Conservation (phyloP, 2,329 filamentous ascomycete genomes). For the Cercospora sojina region DNA sequence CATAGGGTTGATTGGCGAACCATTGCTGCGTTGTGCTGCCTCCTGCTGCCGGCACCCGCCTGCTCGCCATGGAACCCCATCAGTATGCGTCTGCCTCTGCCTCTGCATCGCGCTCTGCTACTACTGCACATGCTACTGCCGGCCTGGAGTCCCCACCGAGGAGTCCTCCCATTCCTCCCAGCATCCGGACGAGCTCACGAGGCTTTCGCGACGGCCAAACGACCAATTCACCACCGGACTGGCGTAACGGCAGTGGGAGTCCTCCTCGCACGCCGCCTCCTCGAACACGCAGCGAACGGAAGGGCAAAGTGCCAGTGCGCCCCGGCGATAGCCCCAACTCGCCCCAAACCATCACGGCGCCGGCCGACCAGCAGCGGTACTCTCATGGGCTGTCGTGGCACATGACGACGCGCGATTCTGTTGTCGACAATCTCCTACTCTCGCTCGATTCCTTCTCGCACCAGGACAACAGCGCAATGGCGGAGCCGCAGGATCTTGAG, state of each 20-base stretch:
- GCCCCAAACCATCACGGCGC: constrained; percentile 6
- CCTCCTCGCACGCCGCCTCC: constrained; percentile 21
- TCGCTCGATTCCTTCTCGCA: constrained; percentile 79
- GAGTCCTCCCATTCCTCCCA: constrained; percentile 8
- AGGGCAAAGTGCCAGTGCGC: constrained; percentile 18
- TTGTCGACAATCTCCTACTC: constrained; percentile 93
- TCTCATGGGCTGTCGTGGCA: constrained; percentile 85
- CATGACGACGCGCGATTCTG: constrained; percentile 78
- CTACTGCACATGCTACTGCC: constrained; percentile 5
- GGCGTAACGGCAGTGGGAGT: constrained; percentile 1
- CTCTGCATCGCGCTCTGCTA: constrained; percentile 1
- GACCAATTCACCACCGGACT: background rate
- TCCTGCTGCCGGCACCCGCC: background rate
- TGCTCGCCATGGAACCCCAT: constrained; percentile 7
- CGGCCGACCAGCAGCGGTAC: constrained; percentile 40
- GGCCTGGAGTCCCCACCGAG: constrained; percentile 9
- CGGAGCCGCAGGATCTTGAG: constrained; percentile 24
- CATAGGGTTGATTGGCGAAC: background rate
- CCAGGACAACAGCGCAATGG: constrained; percentile 18
- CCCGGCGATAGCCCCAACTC: constrained; percentile 10
- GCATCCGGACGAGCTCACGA: constrained; percentile 11
- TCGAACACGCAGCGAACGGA: constrained; percentile 12
- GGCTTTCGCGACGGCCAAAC: constrained; percentile 3
- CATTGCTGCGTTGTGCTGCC: background rate
- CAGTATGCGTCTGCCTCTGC: constrained; percentile 9